Base-by-base conservation (phyloP, 768 basidiomycete species). In the Boletus sensibilis region DNA sequence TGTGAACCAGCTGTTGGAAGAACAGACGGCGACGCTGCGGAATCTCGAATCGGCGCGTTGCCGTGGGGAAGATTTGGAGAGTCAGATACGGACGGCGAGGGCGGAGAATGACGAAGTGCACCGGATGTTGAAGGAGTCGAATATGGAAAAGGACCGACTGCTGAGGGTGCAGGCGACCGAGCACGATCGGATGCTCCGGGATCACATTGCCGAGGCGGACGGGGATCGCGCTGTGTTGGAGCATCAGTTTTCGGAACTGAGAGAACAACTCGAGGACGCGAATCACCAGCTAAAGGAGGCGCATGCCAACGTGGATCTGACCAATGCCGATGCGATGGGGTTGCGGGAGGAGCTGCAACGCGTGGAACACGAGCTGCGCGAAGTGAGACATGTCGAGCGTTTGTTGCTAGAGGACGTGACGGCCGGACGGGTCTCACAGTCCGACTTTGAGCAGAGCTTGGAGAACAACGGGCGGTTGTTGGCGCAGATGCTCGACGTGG, bases 191-290 rank as follows among this genome's bases (percentile, higher is more conserved):
- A 71, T 79, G 42, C 84, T 97, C 59, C 83, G 92, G 1, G 94
- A 97, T 68, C 90, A 94, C 64, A 87, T 90, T 52, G 90, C 90
- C 3, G 95, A 98, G 71, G 91, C 94, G 14, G 93, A 97, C 65
- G 91, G 94, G 1, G 94, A 98, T 69, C 83, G 93, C 9, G 94
- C 94, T 0, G 92, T 96, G 14, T 77, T 97, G 44, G 94, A 97
- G 72, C 86, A 94, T 48, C 90, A 94, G 69, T 87, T 90, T 68
- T 84, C 82, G 39, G 90, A 91, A 67, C 74, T 91, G 37, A 80
- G 82, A 60, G 83, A 83, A 1, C 77, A 79, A 9, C 73, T 87
- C 48, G 89, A 88, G 53, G 77, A 80, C 55, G 76, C 79, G 14
- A 81, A 84, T 51, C 79, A 80, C 11, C 82, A 88, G 61, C 67